Percentiles rank a stretch among this genome's conserved stretches.
phyloP scores from a whole-genome alignment of 352 stramenopile species.

The Globisporangium polare region DNA sequence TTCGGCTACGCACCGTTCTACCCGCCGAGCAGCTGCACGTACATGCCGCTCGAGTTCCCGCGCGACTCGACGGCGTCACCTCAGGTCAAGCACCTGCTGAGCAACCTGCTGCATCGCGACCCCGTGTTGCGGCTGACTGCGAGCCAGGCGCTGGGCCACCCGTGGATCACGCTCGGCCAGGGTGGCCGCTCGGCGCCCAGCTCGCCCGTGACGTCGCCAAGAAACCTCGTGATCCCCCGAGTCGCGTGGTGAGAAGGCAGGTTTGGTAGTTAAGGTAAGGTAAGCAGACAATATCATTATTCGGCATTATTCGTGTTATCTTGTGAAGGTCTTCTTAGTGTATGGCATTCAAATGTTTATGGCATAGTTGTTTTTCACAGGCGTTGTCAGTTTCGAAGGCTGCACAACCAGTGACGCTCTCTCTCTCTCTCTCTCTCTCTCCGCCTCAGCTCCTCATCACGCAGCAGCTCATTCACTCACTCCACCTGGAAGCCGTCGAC shows the following conservation, averaged over 20 bases:
- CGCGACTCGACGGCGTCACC: constrained; percentile 27
- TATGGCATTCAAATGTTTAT: background rate
- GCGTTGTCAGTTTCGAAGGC: background rate
- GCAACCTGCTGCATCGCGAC: constrained; percentile 62
- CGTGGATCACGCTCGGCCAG: constrained; percentile 62
- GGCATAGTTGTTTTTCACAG: background rate
- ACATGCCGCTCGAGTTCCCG: constrained; percentile 58
- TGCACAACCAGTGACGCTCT: background rate
- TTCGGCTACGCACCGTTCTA: constrained; percentile 75
- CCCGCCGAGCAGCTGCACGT: constrained; percentile 58
- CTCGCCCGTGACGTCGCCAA: constrained; percentile 26
- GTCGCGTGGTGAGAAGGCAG: constrained; percentile 3
- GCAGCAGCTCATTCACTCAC: constrained; percentile 11
- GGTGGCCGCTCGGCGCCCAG: constrained; percentile 31
- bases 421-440: background rate
- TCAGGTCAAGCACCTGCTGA: constrained; percentile 66
- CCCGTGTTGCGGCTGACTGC: constrained; percentile 72
- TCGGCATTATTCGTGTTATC: background rate
- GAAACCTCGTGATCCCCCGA: constrained; percentile 8
- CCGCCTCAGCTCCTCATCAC: background rate
- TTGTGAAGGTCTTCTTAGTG: background rate
- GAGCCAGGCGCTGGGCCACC: constrained; percentile 72
- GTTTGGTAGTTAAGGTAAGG: background rate
- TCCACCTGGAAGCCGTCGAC: constrained; percentile 50
- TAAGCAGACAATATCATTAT: constrained; percentile 1